Evolutionary conservation across 2,329 filamentous ascomycete species (phyloP).

Genomic region (Pseudogymnoascus sp.): DNA sequence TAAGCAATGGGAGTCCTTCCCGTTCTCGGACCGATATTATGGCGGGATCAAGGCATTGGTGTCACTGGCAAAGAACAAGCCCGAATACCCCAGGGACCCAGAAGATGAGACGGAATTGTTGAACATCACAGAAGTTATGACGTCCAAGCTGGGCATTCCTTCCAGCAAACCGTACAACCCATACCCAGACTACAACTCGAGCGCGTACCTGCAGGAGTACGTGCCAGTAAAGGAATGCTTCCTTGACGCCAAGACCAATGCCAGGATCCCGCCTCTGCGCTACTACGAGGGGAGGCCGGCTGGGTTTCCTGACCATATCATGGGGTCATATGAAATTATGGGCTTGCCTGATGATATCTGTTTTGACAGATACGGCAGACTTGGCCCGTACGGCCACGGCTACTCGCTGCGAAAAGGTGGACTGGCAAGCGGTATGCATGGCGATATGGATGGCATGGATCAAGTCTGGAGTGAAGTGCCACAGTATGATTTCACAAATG

Average conservation of each 20-base stretch:
- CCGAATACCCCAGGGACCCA: constrained; percentile 67
- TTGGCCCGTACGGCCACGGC: constrained; percentile 84
- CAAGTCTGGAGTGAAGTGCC: constrained; percentile 65
- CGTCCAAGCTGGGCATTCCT: constrained; percentile 34
- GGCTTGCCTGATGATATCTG: constrained; percentile 78
- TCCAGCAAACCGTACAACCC: constrained; percentile 54
- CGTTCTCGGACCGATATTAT: constrained; percentile 82
- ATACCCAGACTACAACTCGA: constrained; percentile 46
- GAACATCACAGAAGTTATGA: constrained; percentile 29
- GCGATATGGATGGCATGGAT: constrained; percentile 74
- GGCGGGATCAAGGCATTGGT: constrained; percentile 74
- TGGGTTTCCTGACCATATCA: constrained; percentile 76
- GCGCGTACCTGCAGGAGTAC: constrained; percentile 44
- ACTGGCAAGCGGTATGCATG: constrained; percentile 76
- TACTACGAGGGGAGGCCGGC: constrained; percentile 71
- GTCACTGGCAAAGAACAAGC: constrained; percentile 55
- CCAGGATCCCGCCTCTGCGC: constrained; percentile 62
- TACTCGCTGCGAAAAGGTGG: constrained; percentile 76
- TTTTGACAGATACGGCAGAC: constrained; percentile 83
- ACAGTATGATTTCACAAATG: constrained; percentile 67
- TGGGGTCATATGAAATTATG: constrained; percentile 81
- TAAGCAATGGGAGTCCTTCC: constrained; percentile 72
- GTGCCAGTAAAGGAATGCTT: constrained; percentile 63
- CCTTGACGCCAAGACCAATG: constrained; percentile 58
- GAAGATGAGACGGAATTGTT: constrained; percentile 50